Percentiles rank a stretch among this genome's conserved stretches.
These are phyloP conservation scores for Circinella minor DNA, from an alignment of 371 early-diverging fungal species.

Conservation along the genomic window DNA sequence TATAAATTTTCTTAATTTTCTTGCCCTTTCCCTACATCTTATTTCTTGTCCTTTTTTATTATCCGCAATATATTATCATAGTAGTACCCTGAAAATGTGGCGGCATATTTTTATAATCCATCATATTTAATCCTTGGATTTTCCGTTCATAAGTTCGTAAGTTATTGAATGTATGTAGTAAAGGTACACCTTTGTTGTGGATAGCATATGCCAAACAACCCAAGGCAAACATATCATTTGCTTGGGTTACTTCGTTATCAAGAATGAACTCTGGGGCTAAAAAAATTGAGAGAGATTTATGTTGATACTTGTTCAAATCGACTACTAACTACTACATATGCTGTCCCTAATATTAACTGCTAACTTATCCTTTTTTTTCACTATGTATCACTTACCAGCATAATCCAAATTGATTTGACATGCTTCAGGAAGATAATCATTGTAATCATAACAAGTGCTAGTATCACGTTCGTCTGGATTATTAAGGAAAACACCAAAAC, in stretches of 20 bases:
- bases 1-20: neutral
- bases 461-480: conserved; percentile 38
- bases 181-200: conserved; percentile 72
- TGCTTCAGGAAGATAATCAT: conserved; percentile 66
- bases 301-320: neutral
- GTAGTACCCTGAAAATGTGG: conserved; percentile 52
- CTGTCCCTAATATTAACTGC: neutral
- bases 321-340: neutral
- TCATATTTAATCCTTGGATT: conserved; percentile 51
- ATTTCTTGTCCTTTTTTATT: too few relatives aligned
- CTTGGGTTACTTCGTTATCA: conserved; percentile 54
- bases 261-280: conserved; percentile 81
- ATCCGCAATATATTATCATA: too few relatives aligned
- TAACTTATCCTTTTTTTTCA: too few relatives aligned
- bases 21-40: too few relatives aligned
- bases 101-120: conserved; percentile 57
- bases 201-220: conserved; percentile 83
- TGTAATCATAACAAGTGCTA: conserved; percentile 55
- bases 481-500: conserved; percentile 68
- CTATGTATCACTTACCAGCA: conserved; percentile 37
- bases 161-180: conserved; percentile 70
- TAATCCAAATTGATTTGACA: conserved; percentile 78
- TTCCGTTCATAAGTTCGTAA: conserved; percentile 68
- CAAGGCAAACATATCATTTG: conserved; percentile 83
- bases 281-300: too few relatives aligned